Conservation (phyloP, 108 stramenopile species). For the Pseudonitzschia pungens region DNA sequence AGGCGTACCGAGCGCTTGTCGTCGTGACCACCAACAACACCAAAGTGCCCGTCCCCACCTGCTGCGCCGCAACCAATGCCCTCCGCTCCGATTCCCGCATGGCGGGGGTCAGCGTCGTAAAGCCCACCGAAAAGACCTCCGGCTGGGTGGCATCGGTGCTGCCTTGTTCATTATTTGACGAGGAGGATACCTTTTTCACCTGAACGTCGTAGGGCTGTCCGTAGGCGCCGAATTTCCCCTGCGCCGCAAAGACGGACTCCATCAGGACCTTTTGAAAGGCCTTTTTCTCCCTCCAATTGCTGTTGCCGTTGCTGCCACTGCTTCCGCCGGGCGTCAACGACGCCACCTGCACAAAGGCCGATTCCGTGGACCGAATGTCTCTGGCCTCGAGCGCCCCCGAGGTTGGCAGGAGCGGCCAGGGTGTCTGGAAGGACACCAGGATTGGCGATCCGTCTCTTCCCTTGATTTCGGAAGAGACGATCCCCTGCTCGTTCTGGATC, state of each 20-base stretch:
- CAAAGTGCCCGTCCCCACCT: slow-evolving; percentile 40
- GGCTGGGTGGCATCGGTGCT: not conserved
- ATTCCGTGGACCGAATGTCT: slow-evolving; percentile 66
- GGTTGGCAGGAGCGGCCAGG: slow-evolving; percentile 59
- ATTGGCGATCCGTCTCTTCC: slow-evolving; percentile 30
- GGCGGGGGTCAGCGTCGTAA: slow-evolving; percentile 76
- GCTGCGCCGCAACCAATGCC: slow-evolving; percentile 42
- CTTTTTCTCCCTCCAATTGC: slow-evolving; percentile 10
- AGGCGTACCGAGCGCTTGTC: slow-evolving; percentile 50
- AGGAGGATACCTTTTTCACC: slow-evolving; percentile 22
- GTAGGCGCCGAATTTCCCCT: slow-evolving; percentile 73
- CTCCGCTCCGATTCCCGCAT: slow-evolving; percentile 83
- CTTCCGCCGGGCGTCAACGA: slow-evolving; percentile 12
- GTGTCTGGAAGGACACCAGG: slow-evolving; percentile 44
- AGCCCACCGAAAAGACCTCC: slow-evolving; percentile 47
- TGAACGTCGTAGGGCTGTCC: slow-evolving; percentile 66
- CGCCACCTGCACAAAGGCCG: slow-evolving; percentile 74
- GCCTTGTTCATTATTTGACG: no score
- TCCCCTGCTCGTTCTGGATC: slow-evolving; percentile 41
- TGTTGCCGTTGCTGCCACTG: not conserved
- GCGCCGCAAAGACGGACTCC: slow-evolving; percentile 45
- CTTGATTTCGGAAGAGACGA: slow-evolving; percentile 40
- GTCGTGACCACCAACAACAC: slow-evolving; percentile 66
- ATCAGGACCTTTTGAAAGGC: slow-evolving; percentile 41
- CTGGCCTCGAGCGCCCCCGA: slow-evolving; percentile 69